Base-by-base conservation (phyloP, 768 basidiomycete species). In the Termitomyces sp. region DNA sequence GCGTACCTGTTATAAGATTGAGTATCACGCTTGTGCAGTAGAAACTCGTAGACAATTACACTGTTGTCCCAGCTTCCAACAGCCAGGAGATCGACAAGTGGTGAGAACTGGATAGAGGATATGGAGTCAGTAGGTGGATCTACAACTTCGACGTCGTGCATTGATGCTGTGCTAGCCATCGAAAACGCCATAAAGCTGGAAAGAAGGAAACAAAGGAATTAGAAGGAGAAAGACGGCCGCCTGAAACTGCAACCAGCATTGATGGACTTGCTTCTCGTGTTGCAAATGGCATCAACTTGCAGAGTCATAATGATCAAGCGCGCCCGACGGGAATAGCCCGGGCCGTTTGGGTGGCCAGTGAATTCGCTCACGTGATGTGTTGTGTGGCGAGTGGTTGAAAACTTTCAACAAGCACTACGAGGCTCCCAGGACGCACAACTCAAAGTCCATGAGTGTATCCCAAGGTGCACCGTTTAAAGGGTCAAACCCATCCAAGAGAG, bases 41-140 rank as follows among this genome's bases (percentile, higher is more conserved):
- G 8, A 39, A 25, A n/a, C 30, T 8, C n/a, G 27, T 12, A 44
- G 32, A 8, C 69, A 81, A 39, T 61, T 23, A 94, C 93, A 72
- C 90, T 89, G 68, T 91, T 94, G 66, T 91, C 89, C 94, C 96
- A 98, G 61, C 88, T 89, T 50, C 84, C 94, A 5, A 94, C 94
- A 3, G 96, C 94, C 27, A 98, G 79, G 65, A 88, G 89, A 67
- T 96, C 89, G 6, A 85, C 87, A 16, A 82, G 84, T 2, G 87
- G 82, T 0, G 89, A 93, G 73, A 94, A 98, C 1, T 87, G 72
- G 42, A 97, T 70, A 1, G 84, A 81, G 1, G 92, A 94, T 59
- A 96, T 89, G 7, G 91, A 91, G 67, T 98, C 95, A 1, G 82
- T 67, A 2, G 93, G 92, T 0, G 89, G 87, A 57, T 94, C 86